Evolutionary conservation across 257 asterid genomes (phyloP).

Genomic region (Nicotiana undulata): DNA sequence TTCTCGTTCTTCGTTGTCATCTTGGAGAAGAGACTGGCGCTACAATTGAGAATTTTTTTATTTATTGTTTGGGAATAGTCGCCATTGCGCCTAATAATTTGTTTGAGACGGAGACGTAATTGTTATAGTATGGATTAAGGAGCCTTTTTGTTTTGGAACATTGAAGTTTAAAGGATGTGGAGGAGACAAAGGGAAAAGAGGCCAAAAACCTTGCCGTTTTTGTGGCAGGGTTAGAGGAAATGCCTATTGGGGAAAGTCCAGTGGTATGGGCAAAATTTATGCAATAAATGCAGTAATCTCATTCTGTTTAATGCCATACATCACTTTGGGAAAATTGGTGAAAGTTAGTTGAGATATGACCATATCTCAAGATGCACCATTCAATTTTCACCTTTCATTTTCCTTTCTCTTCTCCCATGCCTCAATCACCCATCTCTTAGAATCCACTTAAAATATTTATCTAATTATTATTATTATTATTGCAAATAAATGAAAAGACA

Average conservation of each 20-base stretch:
- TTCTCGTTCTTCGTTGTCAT: conserved; percentile 34
- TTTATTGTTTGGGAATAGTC: background rate
- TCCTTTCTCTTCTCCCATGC: background rate
- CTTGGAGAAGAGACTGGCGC: background rate
- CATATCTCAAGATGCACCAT: background rate
- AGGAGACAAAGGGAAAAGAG: background rate
- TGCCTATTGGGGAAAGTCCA: background rate
- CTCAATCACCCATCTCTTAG: background rate
- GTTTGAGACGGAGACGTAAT: no score
- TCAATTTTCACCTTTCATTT: background rate
- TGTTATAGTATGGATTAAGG: background rate
- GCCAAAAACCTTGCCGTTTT: background rate
- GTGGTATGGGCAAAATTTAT: background rate
- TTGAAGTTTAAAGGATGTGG: background rate
- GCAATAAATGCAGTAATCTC: background rate
- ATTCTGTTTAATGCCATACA: background rate
- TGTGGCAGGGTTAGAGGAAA: conserved; percentile 7
- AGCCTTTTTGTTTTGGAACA: background rate
- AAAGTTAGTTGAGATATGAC: background rate
- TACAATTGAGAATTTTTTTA: background rate
- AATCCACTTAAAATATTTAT: background rate
- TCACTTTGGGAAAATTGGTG: background rate
- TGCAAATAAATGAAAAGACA: background rate
- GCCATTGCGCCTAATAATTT: background rate
- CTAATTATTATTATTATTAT: no score